These are phyloP conservation scores for Reutealis trisperma DNA, from an alignment of 345 rosid genomes.

Conservation along the genomic window DNA sequence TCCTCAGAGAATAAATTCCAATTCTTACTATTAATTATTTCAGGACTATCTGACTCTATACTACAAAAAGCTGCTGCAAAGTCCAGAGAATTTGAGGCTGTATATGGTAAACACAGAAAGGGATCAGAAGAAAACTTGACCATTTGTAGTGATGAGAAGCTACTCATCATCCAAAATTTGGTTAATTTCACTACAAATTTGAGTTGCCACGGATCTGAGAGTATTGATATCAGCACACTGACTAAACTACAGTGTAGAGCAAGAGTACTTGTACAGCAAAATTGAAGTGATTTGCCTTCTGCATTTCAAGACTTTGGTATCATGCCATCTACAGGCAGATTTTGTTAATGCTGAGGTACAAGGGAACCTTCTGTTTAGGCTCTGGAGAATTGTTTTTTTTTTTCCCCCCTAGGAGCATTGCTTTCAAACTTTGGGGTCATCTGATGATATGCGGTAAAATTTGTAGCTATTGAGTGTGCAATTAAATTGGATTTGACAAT, in stretches of 20 bases:
- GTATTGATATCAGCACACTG: constrained; percentile 24
- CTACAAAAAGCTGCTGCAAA: constrained; percentile 65
- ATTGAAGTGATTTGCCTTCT: constrained; percentile 21
- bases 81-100: constrained; percentile 69
- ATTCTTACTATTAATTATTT: constrained; percentile 17
- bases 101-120: constrained; percentile 47
- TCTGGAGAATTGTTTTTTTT: too few species aligned
- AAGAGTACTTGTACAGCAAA: constrained; percentile 41
- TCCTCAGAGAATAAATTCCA: constrained; percentile 3
- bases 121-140: constrained; percentile 12
- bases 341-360: background rate
- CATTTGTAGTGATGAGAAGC: constrained; percentile 25
- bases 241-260: constrained; percentile 52
- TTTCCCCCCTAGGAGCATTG: background rate
- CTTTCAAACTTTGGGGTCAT: background rate
- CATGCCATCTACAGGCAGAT: background rate
- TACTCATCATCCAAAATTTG: constrained; percentile 43
- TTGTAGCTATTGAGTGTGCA: background rate
- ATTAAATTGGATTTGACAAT: background rate
- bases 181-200: constrained; percentile 19
- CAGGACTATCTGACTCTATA: constrained; percentile 76
- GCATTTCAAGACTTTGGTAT: background rate
- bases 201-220: constrained; percentile 17
- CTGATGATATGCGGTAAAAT: background rate
- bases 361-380: background rate